Percentiles rank a stretch among this genome's conserved stretches.
These are phyloP conservation scores for Leishmania arabica DNA, from an alignment of 208 protist species.

Conservation along the genomic window DNA sequence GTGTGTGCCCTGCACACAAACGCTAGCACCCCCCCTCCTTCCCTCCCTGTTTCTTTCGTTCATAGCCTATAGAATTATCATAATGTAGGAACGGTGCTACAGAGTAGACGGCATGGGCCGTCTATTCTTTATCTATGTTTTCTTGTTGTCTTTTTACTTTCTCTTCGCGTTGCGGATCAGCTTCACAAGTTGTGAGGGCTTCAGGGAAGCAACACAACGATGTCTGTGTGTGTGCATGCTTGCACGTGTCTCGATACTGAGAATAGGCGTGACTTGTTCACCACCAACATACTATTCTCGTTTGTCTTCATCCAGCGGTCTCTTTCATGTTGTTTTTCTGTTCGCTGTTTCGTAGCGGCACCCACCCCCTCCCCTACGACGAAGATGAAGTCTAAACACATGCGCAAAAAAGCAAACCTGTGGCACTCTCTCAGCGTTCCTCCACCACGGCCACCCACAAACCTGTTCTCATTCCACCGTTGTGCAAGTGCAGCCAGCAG, in stretches of 20 bases:
- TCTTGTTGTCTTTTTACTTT: neutral
- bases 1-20: neutral
- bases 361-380: neutral
- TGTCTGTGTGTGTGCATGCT: neutral
- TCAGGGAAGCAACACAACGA: neutral
- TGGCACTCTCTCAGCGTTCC: too few species aligned
- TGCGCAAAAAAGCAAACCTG: too few species aligned
- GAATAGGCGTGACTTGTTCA: neutral
- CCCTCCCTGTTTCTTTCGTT: neutral
- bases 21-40: neutral
- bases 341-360: neutral
- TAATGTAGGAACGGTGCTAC: neutral
- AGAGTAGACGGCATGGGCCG: neutral
- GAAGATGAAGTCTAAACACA: too few species aligned
- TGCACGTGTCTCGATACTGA: neutral
- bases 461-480: too few species aligned
- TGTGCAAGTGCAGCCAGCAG: too few species aligned
- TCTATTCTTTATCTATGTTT: conserved; percentile 2
- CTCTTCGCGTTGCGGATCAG: neutral
- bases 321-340: neutral
- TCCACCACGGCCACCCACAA: too few species aligned
- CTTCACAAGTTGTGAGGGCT: neutral
- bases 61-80: neutral
- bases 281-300: neutral
- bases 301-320: neutral